Conservation (phyloP, 2,329 filamentous ascomycete species). For the Harringtonia aguacate region DNA sequence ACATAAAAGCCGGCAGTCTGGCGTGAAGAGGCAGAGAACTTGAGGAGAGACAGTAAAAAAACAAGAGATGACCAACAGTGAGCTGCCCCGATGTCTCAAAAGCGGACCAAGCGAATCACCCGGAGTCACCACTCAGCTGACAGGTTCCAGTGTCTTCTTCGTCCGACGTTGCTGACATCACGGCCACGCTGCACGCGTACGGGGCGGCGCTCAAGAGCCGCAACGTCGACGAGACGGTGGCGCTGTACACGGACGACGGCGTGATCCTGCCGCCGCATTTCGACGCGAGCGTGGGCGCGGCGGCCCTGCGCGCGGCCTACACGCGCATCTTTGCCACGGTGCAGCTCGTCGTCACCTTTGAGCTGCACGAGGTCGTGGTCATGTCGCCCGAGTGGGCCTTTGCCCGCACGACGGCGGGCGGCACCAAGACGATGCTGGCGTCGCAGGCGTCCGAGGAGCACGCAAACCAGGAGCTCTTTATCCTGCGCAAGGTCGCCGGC, state of each 20-base stretch:
- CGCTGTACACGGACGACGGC: slow-evolving; percentile 3
- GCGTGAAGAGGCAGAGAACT: too few species aligned
- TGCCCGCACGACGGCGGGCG: slow-evolving; percentile 2
- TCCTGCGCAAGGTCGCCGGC: neutral
- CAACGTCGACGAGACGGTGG: slow-evolving; percentile 1
- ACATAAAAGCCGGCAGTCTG: too few species aligned
- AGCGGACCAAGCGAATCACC: too few species aligned
- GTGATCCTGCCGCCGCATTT: slow-evolving; percentile 4
- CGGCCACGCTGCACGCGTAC: slow-evolving; percentile 2
- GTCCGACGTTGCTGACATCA: neutral
- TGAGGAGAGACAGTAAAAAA: too few species aligned
- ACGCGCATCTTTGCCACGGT: slow-evolving; percentile 3
- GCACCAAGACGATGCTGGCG: slow-evolving; percentile 2
- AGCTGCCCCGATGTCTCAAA: too few species aligned
- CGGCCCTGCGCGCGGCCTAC: slow-evolving; percentile 1
- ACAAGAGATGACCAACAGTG: too few species aligned
- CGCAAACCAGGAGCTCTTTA: slow-evolving; percentile 4
- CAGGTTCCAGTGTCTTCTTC: too few species aligned
- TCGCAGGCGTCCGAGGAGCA: neutral
- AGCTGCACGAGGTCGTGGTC: slow-evolving; percentile 1
- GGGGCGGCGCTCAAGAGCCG: slow-evolving; percentile 3
- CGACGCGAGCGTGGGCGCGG: neutral
- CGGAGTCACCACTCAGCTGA: too few species aligned
- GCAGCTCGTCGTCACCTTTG: neutral
- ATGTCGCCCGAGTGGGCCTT: slow-evolving; percentile 3